Evolutionary conservation across 192 early-diverging fungal genomes (phyloP).

Genomic region (Globomyces pollinis-pini): DNA sequence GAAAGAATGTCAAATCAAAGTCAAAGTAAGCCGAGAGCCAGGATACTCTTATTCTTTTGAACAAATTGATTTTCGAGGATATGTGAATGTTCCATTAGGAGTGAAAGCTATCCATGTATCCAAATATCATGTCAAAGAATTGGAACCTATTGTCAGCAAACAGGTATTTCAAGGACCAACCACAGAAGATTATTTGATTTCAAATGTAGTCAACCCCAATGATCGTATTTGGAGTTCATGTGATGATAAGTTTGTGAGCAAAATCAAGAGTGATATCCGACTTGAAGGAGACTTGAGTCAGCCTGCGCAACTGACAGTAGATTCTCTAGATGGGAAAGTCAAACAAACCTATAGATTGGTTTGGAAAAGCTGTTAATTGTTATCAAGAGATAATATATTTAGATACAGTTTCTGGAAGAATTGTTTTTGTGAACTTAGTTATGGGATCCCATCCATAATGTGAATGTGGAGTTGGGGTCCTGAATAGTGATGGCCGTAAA

Average conservation of each 20-base stretch:
- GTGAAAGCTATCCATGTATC: slow-evolving; percentile 6
- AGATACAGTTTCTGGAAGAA: no score
- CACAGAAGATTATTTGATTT: not conserved
- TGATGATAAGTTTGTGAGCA: not conserved
- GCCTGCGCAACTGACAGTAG: slow-evolving; percentile 13
- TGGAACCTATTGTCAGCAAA: not conserved
- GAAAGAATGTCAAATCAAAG: slow-evolving; percentile 26
- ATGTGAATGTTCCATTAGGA: slow-evolving; percentile 12
- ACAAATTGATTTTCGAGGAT: slow-evolving; percentile 21
- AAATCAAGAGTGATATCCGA: not conserved
- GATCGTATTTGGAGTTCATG: not conserved
- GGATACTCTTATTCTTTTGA: slow-evolving; percentile 25
- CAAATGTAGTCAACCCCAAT: not conserved
- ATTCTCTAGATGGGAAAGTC: slow-evolving; percentile 24
- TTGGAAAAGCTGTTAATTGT: slow-evolving; percentile 20
- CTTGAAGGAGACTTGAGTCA: not conserved
- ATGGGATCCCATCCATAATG: no score
- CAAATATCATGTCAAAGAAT: not conserved
- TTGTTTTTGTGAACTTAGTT: no score
- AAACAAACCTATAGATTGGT: slow-evolving; percentile 14
- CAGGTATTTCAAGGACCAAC: not conserved
- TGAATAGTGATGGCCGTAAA: no score
- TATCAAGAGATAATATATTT: no score
- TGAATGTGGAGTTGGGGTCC: no score
- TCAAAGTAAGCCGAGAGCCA: slow-evolving; percentile 12